Evolutionary conservation across 2,329 filamentous ascomycete genomes (phyloP), one percentile per base, ranked within the genome.

Genomic region (Curvularia eragrostidis): DNA sequence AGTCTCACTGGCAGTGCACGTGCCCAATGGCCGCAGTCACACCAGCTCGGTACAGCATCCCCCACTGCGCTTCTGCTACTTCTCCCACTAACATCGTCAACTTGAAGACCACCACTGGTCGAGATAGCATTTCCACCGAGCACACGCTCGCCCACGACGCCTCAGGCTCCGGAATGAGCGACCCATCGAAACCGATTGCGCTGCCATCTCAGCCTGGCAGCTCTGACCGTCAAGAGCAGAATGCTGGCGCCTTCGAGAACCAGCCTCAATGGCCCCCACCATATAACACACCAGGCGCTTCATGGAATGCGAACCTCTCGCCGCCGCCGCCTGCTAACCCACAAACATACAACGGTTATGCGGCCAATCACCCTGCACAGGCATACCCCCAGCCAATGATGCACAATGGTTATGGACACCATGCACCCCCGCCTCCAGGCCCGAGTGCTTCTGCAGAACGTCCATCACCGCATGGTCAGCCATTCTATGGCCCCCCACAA

Each of bases 11-110:
- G 56, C 24, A 48, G 42, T 43, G 56, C 61, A 59, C 59, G 62
- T 70, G 63, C 66, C 59, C 58, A 54, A 72, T 72, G 69, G 64
- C 66, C 58, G 59, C 64, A 61, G 52, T 62, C 61, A 60, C 61
- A 46, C 56, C 64, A 56, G 51, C 57, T 65, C 66, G 69, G 69
- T 71, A 71, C 63, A 56, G 42, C 41, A 63, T 59, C 51, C 62
- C 62, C 69, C 67, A 68, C 63, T 61, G 61, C 59, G 23, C 61
- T 61, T 58, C 59, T 50, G 61, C 61, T 65, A 63, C 61, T 56
- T 60, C 65, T 57, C 56, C 52, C 65, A 66, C 68, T 71, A 66
- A 71, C 67, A 61, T 59, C 47, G 48, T 58, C 62, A 63, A 47
- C 51, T 48, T 30, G 41, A 57, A 69, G 65, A 63, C 65, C 59